Conservation (phyloP, 148 eudicot species). For the Silene latifolia region DNA sequence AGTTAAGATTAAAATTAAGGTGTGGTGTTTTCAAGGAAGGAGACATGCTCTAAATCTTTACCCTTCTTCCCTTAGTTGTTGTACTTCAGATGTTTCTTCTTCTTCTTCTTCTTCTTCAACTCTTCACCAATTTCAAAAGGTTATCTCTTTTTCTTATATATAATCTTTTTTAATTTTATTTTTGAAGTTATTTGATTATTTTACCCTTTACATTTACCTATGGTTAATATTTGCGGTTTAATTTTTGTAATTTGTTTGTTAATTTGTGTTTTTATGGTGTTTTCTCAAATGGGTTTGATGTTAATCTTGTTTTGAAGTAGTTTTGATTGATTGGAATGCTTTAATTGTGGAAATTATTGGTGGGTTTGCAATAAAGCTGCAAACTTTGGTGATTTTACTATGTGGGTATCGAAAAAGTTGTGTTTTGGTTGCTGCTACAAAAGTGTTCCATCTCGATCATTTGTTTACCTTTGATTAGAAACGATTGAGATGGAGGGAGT, state of each 20-base stretch:
- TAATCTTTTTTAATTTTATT: background rate
- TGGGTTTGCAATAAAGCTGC: background rate
- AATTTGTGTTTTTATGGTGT: slow-evolving; percentile 15
- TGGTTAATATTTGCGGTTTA: slow-evolving; percentile 3
- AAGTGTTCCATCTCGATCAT: background rate
- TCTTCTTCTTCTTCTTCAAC: slow-evolving; percentile 23
- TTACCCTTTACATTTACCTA: slow-evolving; percentile 1
- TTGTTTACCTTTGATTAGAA: no score
- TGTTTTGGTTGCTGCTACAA: background rate
- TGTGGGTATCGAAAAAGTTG: slow-evolving; percentile 12
- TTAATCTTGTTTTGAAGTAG: slow-evolving; percentile 10
- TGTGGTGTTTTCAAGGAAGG: slow-evolving; percentile 28
- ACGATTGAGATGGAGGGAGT: background rate
- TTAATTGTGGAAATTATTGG: background rate
- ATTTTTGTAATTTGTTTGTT: slow-evolving; percentile 19
- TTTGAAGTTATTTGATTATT: background rate
- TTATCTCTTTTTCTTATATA: slow-evolving; percentile 11
- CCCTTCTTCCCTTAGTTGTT: slow-evolving; percentile 5
- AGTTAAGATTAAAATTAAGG: background rate
- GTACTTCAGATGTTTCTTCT: slow-evolving; percentile 28
- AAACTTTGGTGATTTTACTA: slow-evolving; percentile 15
- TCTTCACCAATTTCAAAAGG: slow-evolving; percentile 31
- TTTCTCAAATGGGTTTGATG: slow-evolving; percentile 3
- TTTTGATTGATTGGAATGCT: background rate
- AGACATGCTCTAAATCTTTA: slow-evolving; percentile 29